Conservation (phyloP, 345 rosid genomes). For the Limnanthes douglasii region DNA sequence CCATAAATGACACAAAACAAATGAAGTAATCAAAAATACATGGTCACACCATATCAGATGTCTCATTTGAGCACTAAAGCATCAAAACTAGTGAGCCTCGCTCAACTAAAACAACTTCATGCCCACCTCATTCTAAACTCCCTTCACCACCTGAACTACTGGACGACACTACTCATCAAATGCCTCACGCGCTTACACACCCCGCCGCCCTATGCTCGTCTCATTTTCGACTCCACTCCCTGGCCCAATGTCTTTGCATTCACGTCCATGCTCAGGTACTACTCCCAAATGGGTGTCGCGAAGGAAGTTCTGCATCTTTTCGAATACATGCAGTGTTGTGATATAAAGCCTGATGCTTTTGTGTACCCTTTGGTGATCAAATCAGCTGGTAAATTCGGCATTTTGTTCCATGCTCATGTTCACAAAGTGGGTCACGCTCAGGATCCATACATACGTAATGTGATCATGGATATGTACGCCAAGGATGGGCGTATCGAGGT, state of each 20-base stretch:
- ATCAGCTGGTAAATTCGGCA: slow-evolving; percentile 13
- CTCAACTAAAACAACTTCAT: slow-evolving; percentile 20
- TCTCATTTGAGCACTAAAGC: slow-evolving; percentile 11
- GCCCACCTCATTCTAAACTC: slow-evolving; percentile 19
- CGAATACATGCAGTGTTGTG: slow-evolving; percentile 4
- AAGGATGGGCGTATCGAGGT: slow-evolving; percentile 12
- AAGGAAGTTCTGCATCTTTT: slow-evolving; percentile 12
- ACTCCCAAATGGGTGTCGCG: slow-evolving; percentile 9
- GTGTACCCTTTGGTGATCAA: slow-evolving; percentile 23
- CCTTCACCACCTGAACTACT: slow-evolving; percentile 16
- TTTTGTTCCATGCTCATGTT: slow-evolving; percentile 19
- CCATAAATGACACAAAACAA: too few relatives aligned
- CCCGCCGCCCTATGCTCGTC: slow-evolving; percentile 12
- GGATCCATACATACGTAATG: slow-evolving; percentile 20
- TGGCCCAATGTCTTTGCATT: slow-evolving; percentile 9
- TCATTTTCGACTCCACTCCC: slow-evolving; percentile 8
- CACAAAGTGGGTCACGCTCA: slow-evolving; percentile 16
- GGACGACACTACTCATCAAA: slow-evolving; percentile 14
- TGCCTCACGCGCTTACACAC: slow-evolving; percentile 20
- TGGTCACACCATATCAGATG: too few relatives aligned
- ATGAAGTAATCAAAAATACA: too few relatives aligned
- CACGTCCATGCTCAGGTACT: slow-evolving; percentile 14
- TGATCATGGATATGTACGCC: slow-evolving; percentile 16
- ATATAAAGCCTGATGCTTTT: slow-evolving; percentile 13
- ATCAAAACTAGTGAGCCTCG: slow-evolving; percentile 1